Conservation (phyloP, 768 basidiomycete species). For the Mycena vulgaris region DNA sequence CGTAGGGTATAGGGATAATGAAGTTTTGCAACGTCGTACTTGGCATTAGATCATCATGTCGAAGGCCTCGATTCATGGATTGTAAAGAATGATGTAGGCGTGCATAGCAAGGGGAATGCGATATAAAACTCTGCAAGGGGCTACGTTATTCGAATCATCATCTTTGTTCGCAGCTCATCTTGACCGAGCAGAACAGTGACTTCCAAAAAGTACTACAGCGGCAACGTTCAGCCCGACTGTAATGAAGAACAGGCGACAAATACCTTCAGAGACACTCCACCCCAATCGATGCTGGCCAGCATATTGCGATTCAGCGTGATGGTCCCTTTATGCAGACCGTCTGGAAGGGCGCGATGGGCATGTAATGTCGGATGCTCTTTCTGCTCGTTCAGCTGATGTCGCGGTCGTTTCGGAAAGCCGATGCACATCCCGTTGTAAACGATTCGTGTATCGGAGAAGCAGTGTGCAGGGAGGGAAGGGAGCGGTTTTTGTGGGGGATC, state of each 20-base stretch:
- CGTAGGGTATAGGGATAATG: no score
- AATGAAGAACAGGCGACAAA: slow-evolving; percentile 9
- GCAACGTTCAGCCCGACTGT: not conserved
- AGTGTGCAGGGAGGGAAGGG: not conserved
- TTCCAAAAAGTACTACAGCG: slow-evolving; percentile 27
- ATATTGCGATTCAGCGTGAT: slow-evolving; percentile 58
- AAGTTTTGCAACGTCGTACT: no score
- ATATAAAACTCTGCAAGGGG: not conserved
- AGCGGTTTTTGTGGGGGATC: not conserved
- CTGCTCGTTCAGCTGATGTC: slow-evolving; percentile 38
- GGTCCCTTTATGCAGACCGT: slow-evolving; percentile 63
- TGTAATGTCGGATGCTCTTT: slow-evolving; percentile 46
- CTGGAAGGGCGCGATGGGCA: slow-evolving; percentile 51
- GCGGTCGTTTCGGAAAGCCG: slow-evolving; percentile 66
- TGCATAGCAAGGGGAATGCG: no score
- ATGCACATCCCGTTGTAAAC: slow-evolving; percentile 55
- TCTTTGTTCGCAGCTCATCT: slow-evolving; percentile 25
- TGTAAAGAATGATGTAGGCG: no score
- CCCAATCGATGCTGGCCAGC: slow-evolving; percentile 60
- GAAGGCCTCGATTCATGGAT: no score
- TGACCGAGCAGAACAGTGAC: slow-evolving; percentile 27
- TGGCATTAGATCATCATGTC: no score
- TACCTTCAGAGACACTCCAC: slow-evolving; percentile 61
- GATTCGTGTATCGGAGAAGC: slow-evolving; percentile 36
- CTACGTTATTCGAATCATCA: slow-evolving; percentile 23